phyloP scores from a whole-genome alignment of 2,329 filamentous ascomycete genomes.

The Epichloe baconii region DNA sequence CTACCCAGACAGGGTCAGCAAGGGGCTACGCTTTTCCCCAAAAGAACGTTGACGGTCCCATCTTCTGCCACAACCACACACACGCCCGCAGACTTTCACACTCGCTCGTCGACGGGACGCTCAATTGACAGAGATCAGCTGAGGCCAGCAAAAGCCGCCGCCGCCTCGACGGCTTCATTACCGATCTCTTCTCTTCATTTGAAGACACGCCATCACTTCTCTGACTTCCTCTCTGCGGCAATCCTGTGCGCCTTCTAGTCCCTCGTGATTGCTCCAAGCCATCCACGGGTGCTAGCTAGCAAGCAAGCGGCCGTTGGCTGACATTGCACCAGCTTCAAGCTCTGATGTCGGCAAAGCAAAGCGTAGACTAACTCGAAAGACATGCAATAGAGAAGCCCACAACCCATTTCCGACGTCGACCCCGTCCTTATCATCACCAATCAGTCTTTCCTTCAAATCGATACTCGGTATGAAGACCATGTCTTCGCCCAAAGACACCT shows the following conservation, averaged over 20 bases:
- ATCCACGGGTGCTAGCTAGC: background rate
- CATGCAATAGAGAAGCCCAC: conserved; percentile 1
- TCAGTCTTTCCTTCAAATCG: background rate
- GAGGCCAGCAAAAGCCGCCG: background rate
- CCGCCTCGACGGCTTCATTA: too few relatives aligned
- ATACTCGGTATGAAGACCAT: conserved; percentile 11
- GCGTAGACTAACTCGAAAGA: background rate
- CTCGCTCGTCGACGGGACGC: background rate
- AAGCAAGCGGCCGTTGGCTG: background rate
- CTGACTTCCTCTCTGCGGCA: background rate
- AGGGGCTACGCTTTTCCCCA: background rate
- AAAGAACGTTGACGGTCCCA: background rate
- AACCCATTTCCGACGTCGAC: background rate
- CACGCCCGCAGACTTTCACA: background rate
- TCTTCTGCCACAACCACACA: background rate
- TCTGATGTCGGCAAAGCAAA: background rate
- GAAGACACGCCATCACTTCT: background rate
- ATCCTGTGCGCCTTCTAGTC: background rate
- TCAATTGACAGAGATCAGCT: conserved; percentile 6
- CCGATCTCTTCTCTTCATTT: background rate
- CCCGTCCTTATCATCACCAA: background rate
- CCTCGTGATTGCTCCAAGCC: background rate
- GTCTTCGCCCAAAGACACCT: conserved; percentile 25
- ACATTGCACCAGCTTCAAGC: background rate
- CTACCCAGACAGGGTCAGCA: too few relatives aligned